These are phyloP conservation scores for Phytopythium helicoides DNA, from an alignment of 352 stramenopile genomes.

Conservation along the genomic window DNA sequence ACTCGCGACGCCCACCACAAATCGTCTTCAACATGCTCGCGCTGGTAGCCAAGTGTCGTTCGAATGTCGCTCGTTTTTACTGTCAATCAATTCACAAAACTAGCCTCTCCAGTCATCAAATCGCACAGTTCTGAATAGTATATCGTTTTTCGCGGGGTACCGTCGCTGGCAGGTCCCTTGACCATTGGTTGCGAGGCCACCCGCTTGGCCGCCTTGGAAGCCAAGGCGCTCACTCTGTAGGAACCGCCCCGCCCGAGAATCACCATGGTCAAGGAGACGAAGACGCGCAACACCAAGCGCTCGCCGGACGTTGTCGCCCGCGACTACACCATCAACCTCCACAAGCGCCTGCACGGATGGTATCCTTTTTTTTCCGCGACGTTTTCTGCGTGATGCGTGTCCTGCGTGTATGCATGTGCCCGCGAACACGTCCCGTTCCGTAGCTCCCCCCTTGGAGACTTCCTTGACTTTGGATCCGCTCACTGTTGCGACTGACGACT, in stretches of 20 bases:
- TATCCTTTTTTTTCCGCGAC: constrained; percentile 78
- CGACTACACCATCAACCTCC: constrained; percentile 99
- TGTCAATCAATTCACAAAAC: no score
- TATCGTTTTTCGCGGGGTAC: no score
- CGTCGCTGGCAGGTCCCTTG: no score
- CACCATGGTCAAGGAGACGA: constrained; percentile 88
- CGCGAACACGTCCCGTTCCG: constrained; percentile 21
- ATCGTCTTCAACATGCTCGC: no score
- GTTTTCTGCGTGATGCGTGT: constrained; percentile 23
- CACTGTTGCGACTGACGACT: constrained; percentile 14
- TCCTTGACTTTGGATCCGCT: constrained; percentile 66
- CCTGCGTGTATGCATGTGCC: constrained; percentile 6
- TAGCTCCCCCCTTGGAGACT: constrained; percentile 89
- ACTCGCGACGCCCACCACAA: no score
- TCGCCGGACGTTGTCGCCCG: constrained; percentile 94
- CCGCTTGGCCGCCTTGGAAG: no score
- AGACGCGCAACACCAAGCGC: constrained; percentile 84
- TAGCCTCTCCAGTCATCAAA: no score
- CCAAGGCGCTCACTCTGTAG: constrained; percentile 8
- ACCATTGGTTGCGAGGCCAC: no score
- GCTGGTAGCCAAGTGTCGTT: no score
- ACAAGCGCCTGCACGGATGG: constrained; percentile 95
- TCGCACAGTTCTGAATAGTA: no score
- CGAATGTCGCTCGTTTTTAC: no score
- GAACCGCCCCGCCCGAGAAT: constrained; percentile 10